These are phyloP conservation scores for Nakazawaea ambrosiae DNA, from an alignment of 805 yeast species.

Conservation along the genomic window DNA sequence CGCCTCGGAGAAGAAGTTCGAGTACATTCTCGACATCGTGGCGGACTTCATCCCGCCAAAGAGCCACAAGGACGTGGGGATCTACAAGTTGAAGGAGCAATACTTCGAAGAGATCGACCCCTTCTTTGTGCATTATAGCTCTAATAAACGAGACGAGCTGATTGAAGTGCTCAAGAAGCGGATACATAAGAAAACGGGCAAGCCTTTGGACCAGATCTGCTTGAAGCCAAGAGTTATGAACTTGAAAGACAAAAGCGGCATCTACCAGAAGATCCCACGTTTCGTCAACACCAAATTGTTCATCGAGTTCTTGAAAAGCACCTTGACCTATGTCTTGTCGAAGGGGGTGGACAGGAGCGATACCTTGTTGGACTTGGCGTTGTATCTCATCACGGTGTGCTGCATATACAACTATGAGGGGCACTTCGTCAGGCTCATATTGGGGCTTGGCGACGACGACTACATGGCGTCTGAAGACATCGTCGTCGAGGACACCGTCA, in stretches of 20 bases:
- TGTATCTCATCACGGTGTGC: conserved; percentile 67
- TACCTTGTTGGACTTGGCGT: conserved; percentile 44
- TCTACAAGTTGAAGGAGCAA: conserved; percentile 59
- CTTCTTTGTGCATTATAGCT: conserved; percentile 67
- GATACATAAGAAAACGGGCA: conserved; percentile 31
- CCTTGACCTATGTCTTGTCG: conserved; percentile 32
- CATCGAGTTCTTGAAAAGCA: conserved; percentile 42
- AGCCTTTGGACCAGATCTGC: conserved; percentile 40
- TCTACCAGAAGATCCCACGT: conserved; percentile 36
- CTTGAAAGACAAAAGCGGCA: conserved; percentile 21
- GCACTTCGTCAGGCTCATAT: conserved; percentile 13
- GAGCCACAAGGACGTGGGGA: conserved; percentile 50
- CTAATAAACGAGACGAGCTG: conserved; percentile 82
- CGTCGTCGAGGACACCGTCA: not conserved
- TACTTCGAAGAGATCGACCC: conserved; percentile 61
- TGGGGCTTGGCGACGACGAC: too few relatives aligned
- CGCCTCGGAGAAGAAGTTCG: conserved; percentile 67
- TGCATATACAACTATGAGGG: conserved; percentile 31
- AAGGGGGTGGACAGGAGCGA: conserved; percentile 41
- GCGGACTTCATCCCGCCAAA: conserved; percentile 61
- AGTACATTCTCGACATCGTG: conserved; percentile 43
- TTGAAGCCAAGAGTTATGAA: conserved; percentile 46
- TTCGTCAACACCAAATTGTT: conserved; percentile 50
- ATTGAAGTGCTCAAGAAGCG: conserved; percentile 52
- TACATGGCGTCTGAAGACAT: not conserved